Evolutionary conservation across 306 rosid genomes (phyloP).

Genomic region (Acacia melanoxylon): DNA sequence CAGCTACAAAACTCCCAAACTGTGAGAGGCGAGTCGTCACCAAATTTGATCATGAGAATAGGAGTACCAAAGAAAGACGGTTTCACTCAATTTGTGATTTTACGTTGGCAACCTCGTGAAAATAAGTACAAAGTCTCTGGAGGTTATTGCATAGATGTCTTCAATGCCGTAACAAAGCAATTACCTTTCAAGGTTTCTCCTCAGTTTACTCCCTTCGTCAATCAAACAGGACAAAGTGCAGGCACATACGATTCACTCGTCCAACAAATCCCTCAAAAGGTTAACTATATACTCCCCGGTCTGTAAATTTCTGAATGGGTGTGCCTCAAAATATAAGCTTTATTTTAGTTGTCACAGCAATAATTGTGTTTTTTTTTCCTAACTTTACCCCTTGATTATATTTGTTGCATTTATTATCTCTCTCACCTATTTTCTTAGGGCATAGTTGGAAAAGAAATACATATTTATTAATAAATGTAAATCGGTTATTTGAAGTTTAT

Average conservation of each 20-base stretch:
- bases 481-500: too few species aligned
- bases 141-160: conserved; percentile 44
- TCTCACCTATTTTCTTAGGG: too few species aligned
- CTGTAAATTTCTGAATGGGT: too few species aligned
- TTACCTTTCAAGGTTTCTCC: conserved; percentile 31
- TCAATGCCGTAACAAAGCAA: conserved; percentile 12
- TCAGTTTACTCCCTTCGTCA: conserved; percentile 14
- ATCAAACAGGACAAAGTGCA: neutral
- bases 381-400: too few species aligned
- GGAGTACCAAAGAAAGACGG: conserved; percentile 39
- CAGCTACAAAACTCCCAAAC: neutral
- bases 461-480: too few species aligned
- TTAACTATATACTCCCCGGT: neutral
- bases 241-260: conserved; percentile 36
- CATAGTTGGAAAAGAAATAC: too few species aligned
- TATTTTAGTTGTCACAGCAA: too few species aligned
- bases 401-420: too few species aligned
- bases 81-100: conserved; percentile 30
- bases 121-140: conserved; percentile 24
- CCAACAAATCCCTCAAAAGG: conserved; percentile 28
- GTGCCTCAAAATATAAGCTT: too few species aligned
- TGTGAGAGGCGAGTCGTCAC: neutral
- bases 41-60: neutral
- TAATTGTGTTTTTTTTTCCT: too few species aligned
- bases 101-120: neutral